These are phyloP conservation scores for Calonectria montana DNA, from an alignment of 2,329 filamentous ascomycete genomes.

Conservation along the genomic window DNA sequence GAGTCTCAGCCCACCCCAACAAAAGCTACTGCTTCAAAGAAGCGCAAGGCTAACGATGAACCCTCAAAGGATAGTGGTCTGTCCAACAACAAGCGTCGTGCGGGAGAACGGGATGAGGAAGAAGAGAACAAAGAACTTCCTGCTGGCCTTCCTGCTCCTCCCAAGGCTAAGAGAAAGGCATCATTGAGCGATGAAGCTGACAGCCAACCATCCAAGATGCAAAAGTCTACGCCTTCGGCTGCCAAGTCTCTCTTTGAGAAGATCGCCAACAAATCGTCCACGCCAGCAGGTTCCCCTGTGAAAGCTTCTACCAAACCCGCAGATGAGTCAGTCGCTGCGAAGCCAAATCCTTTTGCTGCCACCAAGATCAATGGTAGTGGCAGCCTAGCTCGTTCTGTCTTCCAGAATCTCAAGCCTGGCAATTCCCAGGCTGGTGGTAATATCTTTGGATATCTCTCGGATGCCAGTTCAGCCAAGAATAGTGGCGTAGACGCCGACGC, in stretches of 20 bases:
- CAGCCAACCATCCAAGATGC: conserved; percentile 62
- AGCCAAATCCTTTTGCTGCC: conserved; percentile 48
- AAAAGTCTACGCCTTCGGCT: conserved; percentile 63
- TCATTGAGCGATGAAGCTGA: conserved; percentile 59
- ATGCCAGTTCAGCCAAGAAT: conserved; percentile 65
- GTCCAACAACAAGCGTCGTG: conserved; percentile 56
- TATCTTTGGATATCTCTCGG: conserved; percentile 71
- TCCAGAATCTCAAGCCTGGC: conserved; percentile 53
- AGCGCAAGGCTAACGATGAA: conserved; percentile 69
- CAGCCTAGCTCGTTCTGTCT: conserved; percentile 55
- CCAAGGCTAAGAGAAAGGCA: conserved; percentile 66
- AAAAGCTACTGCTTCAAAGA: conserved; percentile 54
- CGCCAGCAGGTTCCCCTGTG: conserved; percentile 46
- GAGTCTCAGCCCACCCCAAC: conserved; percentile 45
- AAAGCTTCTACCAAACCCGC: conserved; percentile 45
- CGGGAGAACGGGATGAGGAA: conserved; percentile 53
- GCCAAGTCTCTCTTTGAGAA: conserved; percentile 69
- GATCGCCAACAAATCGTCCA: conserved; percentile 63
- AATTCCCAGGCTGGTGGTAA: conserved; percentile 52
- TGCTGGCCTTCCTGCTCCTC: conserved; percentile 40
- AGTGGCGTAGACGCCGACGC: conserved; percentile 62
- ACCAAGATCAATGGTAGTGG: conserved; percentile 49
- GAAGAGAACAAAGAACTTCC: conserved; percentile 46
- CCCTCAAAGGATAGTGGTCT: conserved; percentile 52
- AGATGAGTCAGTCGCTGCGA: conserved; percentile 43